Percentiles rank a stretch among this genome's conserved stretches.
These are phyloP conservation scores for Fremontodendron californicum DNA, from an alignment of 345 rosid genomes.

Conservation along the genomic window DNA sequence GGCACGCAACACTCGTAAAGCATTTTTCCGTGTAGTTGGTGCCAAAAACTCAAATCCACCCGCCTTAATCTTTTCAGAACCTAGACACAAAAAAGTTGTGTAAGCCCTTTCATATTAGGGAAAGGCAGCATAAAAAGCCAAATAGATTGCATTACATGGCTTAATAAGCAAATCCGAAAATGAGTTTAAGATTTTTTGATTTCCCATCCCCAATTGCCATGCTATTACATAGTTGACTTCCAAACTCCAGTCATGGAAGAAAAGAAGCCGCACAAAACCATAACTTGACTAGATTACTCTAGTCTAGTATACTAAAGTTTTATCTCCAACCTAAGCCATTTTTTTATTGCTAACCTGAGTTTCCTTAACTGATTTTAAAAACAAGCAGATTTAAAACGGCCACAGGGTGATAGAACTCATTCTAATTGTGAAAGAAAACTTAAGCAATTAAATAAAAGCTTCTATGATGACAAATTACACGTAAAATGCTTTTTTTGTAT, in stretches of 20 bases:
- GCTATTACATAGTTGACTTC: not conserved
- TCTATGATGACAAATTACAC: not conserved
- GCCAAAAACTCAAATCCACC: conserved; percentile 82
- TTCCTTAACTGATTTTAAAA: not conserved
- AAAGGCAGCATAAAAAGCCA: not conserved
- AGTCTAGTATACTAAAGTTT: not conserved
- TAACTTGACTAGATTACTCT: not conserved
- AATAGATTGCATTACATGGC: not conserved
- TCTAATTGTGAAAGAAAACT: not conserved
- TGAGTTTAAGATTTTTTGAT: not conserved
- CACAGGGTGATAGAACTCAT: not conserved
- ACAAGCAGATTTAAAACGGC: not conserved
- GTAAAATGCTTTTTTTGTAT: not conserved
- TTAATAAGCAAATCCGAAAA: not conserved
- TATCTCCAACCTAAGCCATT: not conserved
- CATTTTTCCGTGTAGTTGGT: conserved; percentile 84
- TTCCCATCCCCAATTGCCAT: not conserved
- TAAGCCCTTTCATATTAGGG: not conserved
- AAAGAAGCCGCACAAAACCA: not conserved
- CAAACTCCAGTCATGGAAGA: not conserved
- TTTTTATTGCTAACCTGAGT: not conserved
- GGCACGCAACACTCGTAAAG: conserved; percentile 79
- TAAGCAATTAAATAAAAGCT: not conserved
- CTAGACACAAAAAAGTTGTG: conserved; percentile 26
- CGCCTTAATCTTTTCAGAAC: conserved; percentile 41